These are phyloP conservation scores for sunflower (Helianthus annuus) DNA, from an alignment of 129 eudicot genomes.

Conservation along the genomic window HanXRQr2.0-SUNRISE NC_035440.2:1122043-1122542, in stretches of 20 bases:
- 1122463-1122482: conserved; percentile 83
- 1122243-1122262: conserved; percentile 73
- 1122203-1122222: conserved; percentile 35
- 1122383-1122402: not conserved
- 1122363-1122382: conserved; percentile 47
- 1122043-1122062: conserved; percentile 40
- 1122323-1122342: conserved; percentile 94
- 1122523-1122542: conserved; percentile 82
- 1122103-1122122: conserved; percentile 26
- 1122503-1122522: conserved; percentile 91
- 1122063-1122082: conserved; percentile 38
- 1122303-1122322: conserved; percentile 76
- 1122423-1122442: not conserved
- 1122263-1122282: conserved; percentile 66
- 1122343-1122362: conserved; percentile 86
- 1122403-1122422: not conserved
- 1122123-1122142: conserved; percentile 38
- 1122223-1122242: conserved; percentile 40
- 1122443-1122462: not conserved
- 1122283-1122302: conserved; percentile 92
- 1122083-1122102: conserved; percentile 25
- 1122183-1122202: conserved; percentile 26
- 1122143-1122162: conserved; percentile 40
- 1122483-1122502: conserved; percentile 90
- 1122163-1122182: conserved; percentile 37